Base-by-base conservation (phyloP, 495 filamentous ascomycete species). In the Annulohypoxylon moriforme region DNA sequence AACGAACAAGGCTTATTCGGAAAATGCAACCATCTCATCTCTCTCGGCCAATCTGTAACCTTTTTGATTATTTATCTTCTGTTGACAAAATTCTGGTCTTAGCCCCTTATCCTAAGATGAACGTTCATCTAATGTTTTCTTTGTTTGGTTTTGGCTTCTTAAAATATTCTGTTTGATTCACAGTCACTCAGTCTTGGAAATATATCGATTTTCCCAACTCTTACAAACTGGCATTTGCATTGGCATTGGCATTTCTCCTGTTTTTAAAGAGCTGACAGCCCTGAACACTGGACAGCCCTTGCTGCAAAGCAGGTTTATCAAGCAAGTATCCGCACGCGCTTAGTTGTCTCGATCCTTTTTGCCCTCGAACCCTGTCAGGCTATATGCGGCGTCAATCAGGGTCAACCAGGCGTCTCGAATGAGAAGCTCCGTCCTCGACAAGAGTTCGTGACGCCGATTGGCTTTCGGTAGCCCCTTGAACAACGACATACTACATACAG, bases 331-430 rank as follows among this genome's bases (percentile, higher is more conserved):
- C 44, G 64, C 57, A 67, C 69, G 66, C 59, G 70, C 70, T 70
- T 73, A 73, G 70, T 27, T 67, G 66, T 73, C 71, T 73, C 71
- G 62, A 52, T 69, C 60, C 27, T 31, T 59, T 59, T 60, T 24
- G 62, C 57, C 50, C 50, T 63, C 71, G 49, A 72, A 73, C 71
- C 58, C 62, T 73, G 60, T 74, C 67, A 72, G 64, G 47, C 58
- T 73, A 77, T 79, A 83, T 85, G 82, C 82, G 78, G 82, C 82
- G 80, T 76, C 76, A 79, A 82, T 82, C 78, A 81, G 83, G 82
- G 81, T 79, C 77, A 69, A 77, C 76, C 73, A 78, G 77, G 80
- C 79, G 79, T 78, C 79, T 84, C 82, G 81, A 85, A 83, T 79
- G 77, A 78, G 64, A 73, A 79, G 79, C 76, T 77, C 76, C 76